Conservation (phyloP, 257 asterid species). For the Ehretia macrophylla region DNA sequence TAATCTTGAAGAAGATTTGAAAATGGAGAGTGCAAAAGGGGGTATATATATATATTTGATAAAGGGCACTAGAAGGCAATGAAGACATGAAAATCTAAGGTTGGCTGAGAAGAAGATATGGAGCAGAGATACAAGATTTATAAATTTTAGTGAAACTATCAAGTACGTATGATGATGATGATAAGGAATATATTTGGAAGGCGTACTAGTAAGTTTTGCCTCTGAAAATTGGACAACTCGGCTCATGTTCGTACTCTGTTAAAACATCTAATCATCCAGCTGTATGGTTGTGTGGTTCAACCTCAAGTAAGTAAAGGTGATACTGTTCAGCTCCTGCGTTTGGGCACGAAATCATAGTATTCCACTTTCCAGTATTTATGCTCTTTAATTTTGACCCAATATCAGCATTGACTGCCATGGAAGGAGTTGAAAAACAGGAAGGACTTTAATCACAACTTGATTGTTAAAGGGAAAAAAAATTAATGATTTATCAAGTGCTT, state of each 20-base stretch:
- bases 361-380: no score
- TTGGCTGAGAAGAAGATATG: conserved; percentile 27
- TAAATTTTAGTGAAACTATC: not conserved
- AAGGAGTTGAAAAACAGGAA: no score
- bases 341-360: not conserved
- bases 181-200: not conserved
- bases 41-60: conserved; percentile 6
- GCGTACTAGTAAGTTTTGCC: conserved; percentile 1
- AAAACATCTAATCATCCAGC: conserved; percentile 52
- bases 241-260: conserved; percentile 24
- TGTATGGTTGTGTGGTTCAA: conserved; percentile 23
- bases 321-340: conserved; percentile 12
- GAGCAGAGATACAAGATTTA: conserved; percentile 14
- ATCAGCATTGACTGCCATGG: no score
- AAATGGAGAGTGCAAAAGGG: not conserved
- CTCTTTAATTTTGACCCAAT: no score
- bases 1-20: not conserved
- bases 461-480: no score
- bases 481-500: no score
- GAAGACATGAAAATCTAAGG: conserved; percentile 45
- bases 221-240: conserved; percentile 8
- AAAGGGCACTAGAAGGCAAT: not conserved
- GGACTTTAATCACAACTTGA: no score
- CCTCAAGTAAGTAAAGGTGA: conserved; percentile 13
- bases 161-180: not conserved